These are phyloP conservation scores for Bocquillonia castaneifolia DNA, from an alignment of 441 rosid genomes.

Conservation along the genomic window DNA sequence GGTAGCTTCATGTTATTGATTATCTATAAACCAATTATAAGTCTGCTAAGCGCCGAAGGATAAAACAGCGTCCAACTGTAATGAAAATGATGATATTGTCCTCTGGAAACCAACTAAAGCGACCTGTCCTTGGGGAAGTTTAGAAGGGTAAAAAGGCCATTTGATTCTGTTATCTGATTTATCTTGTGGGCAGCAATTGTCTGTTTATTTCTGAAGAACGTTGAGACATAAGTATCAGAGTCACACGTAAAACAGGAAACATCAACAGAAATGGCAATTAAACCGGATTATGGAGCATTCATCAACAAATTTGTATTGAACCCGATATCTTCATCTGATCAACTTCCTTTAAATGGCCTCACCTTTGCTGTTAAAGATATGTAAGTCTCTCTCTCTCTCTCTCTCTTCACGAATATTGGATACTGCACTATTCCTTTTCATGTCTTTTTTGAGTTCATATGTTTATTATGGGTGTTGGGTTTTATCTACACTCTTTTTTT, in stretches of 20 bases:
- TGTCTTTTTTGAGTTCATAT: not conserved
- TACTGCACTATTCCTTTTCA: too few relatives aligned
- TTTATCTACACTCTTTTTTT: not conserved
- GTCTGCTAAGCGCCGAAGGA: not conserved
- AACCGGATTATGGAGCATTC: conserved; percentile 71
- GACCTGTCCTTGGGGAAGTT: not conserved
- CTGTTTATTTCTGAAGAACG: not conserved
- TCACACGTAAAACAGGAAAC: too few relatives aligned
- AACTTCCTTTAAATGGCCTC: conserved; percentile 54
- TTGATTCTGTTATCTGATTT: not conserved
- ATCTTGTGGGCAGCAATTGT: not conserved
- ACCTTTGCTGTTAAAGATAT: conserved; percentile 88
- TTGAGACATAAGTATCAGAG: not conserved
- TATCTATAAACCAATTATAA: not conserved
- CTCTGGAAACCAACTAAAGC: not conserved
- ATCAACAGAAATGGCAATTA: conserved; percentile 45
- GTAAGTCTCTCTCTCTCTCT: conserved; percentile 35
- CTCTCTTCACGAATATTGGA: not conserved
- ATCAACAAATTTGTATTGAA: conserved; percentile 54
- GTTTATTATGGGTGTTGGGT: conserved; percentile 5
- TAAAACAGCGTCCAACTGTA: not conserved
- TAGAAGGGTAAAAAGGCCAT: not conserved
- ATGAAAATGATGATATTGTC: not conserved
- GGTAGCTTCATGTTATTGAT: not conserved
- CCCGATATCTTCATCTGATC: conserved; percentile 44